A percentile compares a stretch with the other conserved stretches of the same genome.
phyloP scores from a whole-genome alignment of 768 basidiomycete genomes.

The Russula sp. region DNA sequence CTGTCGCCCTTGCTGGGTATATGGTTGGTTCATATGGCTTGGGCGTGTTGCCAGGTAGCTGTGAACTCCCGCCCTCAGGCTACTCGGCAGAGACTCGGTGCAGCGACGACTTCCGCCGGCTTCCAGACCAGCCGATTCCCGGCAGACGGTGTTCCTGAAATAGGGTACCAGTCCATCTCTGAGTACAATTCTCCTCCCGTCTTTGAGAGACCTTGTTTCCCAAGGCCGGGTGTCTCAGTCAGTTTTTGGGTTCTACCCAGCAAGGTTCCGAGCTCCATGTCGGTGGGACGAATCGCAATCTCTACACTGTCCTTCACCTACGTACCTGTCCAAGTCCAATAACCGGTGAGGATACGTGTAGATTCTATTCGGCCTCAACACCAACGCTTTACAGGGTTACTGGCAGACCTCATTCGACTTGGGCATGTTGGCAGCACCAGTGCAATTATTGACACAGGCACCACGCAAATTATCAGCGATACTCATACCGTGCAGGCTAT shows the following conservation, averaged over 20 bases:
- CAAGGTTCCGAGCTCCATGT: constrained; percentile 36
- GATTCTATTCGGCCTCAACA: constrained; percentile 26
- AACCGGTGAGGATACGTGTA: constrained; percentile 14
- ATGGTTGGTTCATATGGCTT: constrained; percentile 6
- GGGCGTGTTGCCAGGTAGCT: not conserved
- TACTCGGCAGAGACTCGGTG: constrained; percentile 38
- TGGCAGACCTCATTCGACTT: constrained; percentile 25
- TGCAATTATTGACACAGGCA: constrained; percentile 28
- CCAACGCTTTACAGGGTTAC: constrained; percentile 1
- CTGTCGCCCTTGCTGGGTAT: constrained; percentile 35
- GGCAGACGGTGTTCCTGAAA: constrained; percentile 40
- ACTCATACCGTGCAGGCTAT: not conserved
- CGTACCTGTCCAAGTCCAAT: not conserved
- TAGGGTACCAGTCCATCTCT: constrained; percentile 31
- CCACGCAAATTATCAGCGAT: constrained; percentile 29
- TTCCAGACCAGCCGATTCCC: constrained; percentile 28
- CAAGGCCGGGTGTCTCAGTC: constrained; percentile 32
- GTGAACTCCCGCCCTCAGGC: constrained; percentile 28
- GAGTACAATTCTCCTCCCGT: constrained; percentile 25
- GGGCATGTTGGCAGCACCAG: constrained; percentile 8
- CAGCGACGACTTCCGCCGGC: constrained; percentile 33
- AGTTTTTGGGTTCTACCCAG: constrained; percentile 46
- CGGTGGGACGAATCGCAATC: constrained; percentile 8
- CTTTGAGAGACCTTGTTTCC: constrained; percentile 38
- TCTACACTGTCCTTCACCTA: not conserved